Base-by-base conservation (phyloP, 2,329 filamentous ascomycete species). In the Sarocladium oryzae region DNA sequence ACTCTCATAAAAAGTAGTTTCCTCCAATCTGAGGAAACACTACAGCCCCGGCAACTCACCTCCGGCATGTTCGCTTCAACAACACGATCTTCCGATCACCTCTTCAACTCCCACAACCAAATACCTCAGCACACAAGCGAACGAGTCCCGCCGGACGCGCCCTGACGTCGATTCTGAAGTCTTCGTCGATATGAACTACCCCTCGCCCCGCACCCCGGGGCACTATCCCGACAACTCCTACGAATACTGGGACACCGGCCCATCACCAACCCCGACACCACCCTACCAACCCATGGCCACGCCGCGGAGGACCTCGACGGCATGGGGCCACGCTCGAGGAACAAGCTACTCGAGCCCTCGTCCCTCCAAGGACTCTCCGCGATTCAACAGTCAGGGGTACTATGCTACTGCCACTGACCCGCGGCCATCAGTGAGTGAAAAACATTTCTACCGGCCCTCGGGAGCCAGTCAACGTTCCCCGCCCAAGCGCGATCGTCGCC, bases 351-450 rank as follows among this genome's bases (percentile, higher is more conserved):
- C 66, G 40, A 73, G 66, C 58, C 75, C 68, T 53, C 72, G 70
- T 60, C 72, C 70, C 53, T 73, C 70, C 36, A 70, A 73, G 54
- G 78, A 79, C 63, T 82, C 79, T 56, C 79, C 79, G 56, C 76
- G 79, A 60, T 82, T 79, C 71, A 81, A 76, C 65, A 82, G 78
- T 73, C 75, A 73, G 63, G 79, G 79, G 66, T 72, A 79, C 63
- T 82, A 82, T 73, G 78, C 77, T 70, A 81, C 79, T 37, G 46
- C 46, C 46, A 49, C 46, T 49, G 46, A 49, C 46, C 46, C 46
- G 46, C 46, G 46, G 46, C 46, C 46, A 49, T 49, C 46, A 49
- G 79, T 82, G 79, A 82, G 79, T 82, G 67, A 69, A 61, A 76
- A 76, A 69, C 63, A 68, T 68, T 75, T 70, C 66, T 74, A 69